These are phyloP conservation scores for Boechera divaricarpa DNA, from an alignment of 345 rosid species.

Conservation along the genomic window DNA sequence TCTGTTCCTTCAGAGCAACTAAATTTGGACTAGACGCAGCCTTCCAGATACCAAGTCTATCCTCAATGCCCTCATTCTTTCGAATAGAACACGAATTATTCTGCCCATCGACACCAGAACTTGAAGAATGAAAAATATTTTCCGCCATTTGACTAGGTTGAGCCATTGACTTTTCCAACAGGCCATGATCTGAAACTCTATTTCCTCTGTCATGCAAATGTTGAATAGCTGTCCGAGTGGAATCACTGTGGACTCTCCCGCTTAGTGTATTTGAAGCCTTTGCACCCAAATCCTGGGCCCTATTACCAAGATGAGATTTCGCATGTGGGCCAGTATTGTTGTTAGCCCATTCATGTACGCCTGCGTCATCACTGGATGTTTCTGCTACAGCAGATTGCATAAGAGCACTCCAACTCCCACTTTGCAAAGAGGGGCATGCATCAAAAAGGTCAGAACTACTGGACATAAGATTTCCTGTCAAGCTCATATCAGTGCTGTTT, in stretches of 20 bases:
- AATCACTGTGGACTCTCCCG: slow-evolving; percentile 51
- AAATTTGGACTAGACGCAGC: slow-evolving; percentile 52
- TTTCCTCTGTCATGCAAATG: slow-evolving; percentile 51
- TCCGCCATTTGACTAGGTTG: slow-evolving; percentile 53
- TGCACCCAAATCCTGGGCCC: slow-evolving; percentile 25
- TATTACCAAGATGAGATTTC: slow-evolving; percentile 1
- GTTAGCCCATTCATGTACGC: slow-evolving; percentile 30
- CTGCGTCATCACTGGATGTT: slow-evolving; percentile 64
- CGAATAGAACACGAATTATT: slow-evolving; percentile 46
- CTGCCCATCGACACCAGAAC: slow-evolving; percentile 49
- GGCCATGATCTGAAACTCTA: slow-evolving; percentile 53
- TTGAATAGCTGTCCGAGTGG: slow-evolving; percentile 49
- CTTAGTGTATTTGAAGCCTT: slow-evolving; percentile 41
- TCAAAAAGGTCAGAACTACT: slow-evolving; percentile 55
- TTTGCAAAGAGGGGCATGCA: slow-evolving; percentile 73
- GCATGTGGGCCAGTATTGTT: slow-evolving; percentile 12
- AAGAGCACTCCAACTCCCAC: slow-evolving; percentile 99
- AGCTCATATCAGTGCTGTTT: slow-evolving; percentile 49
- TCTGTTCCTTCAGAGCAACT: slow-evolving; percentile 44
- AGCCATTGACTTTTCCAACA: slow-evolving; percentile 51
- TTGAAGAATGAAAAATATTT: slow-evolving; percentile 50
- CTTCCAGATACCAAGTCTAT: slow-evolving; percentile 54
- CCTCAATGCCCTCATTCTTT: slow-evolving; percentile 51
- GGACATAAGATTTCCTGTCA: slow-evolving; percentile 54
- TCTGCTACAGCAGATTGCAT: slow-evolving; percentile 99